Evolutionary conservation across 2,329 filamentous ascomycete genomes (phyloP).

Genomic region (Calonectria ilicicola): DNA sequence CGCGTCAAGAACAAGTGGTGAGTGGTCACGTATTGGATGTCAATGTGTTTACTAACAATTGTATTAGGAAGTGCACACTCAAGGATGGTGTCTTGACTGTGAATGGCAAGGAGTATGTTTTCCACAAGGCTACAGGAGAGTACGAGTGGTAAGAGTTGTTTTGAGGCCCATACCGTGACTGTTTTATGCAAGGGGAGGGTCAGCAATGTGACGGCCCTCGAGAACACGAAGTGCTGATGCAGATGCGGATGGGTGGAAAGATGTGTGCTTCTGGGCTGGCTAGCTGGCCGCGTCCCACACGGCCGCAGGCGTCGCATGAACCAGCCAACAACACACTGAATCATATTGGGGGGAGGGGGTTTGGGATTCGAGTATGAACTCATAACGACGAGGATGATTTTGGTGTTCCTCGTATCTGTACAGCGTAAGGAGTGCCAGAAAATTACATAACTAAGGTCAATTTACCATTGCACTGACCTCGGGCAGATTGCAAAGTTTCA

Average conservation of each 20-base stretch:
- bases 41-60: conserved; percentile 23
- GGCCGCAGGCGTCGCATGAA: conserved; percentile 32
- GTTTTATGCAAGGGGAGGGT: background rate
- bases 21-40: conserved; percentile 39
- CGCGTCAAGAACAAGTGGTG: conserved; percentile 98
- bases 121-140: conserved; percentile 96
- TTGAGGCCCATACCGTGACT: conserved; percentile 18
- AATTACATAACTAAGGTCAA: conserved; percentile 11
- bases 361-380: conserved; percentile 11
- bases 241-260: conserved; percentile 10
- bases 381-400: conserved; percentile 6
- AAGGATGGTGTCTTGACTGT: conserved; percentile 97
- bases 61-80: conserved; percentile 88
- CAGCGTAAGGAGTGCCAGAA: conserved; percentile 27
- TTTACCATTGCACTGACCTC: background rate
- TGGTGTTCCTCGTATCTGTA: conserved; percentile 25
- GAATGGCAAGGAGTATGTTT: conserved; percentile 95
- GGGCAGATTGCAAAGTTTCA: conserved; percentile 3
- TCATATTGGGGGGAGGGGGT: conserved; percentile 21
- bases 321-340: conserved; percentile 43
- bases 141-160: conserved; percentile 84
- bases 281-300: conserved; percentile 26
- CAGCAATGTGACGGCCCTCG: background rate
- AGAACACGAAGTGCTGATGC: background rate
- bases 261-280: conserved; percentile 17